Percentiles rank a stretch among this genome's conserved stretches.
Evolutionary conservation across 1,284 basidiomycete species (phyloP).

Genomic region (Garcileccinum viscosum): DNA sequence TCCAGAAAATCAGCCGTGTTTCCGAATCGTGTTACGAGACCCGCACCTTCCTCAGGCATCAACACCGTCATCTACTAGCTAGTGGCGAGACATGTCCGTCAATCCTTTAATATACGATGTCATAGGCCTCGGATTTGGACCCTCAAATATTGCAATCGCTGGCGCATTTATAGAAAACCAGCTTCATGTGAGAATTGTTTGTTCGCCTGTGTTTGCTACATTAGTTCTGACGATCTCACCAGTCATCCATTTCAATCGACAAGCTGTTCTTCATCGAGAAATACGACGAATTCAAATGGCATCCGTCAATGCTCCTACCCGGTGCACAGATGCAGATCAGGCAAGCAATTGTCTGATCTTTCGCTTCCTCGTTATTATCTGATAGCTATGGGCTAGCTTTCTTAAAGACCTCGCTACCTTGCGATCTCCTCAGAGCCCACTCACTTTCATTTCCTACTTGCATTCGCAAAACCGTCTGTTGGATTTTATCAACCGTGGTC

Average conservation of each 20-base stretch:
- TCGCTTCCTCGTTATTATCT: constrained; percentile 3
- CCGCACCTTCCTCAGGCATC: background rate
- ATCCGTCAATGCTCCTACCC: constrained; percentile 64
- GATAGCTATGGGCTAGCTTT: constrained; percentile 44
- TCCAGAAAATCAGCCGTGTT: background rate
- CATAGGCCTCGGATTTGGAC: constrained; percentile 65
- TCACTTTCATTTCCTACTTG: constrained; percentile 64
- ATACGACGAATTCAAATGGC: constrained; percentile 57
- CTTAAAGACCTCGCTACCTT: constrained; percentile 68
- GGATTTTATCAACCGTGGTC: constrained; percentile 82
- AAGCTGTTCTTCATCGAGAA: constrained; percentile 60
- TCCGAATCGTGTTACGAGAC: background rate
- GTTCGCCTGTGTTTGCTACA: constrained; percentile 7
- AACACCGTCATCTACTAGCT: background rate
- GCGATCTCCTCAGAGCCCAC: constrained; percentile 59
- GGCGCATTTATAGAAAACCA: constrained; percentile 55
- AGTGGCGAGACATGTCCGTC: constrained; percentile 8
- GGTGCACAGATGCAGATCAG: constrained; percentile 66
- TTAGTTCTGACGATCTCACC: constrained; percentile 1
- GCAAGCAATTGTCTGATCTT: constrained; percentile 32
- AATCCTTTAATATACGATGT: constrained; percentile 47
- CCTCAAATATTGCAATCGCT: constrained; percentile 62
- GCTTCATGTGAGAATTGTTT: constrained; percentile 9
- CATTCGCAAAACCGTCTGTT: constrained; percentile 57
- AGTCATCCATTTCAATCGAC: constrained; percentile 38